A percentile compares a stretch with the other conserved stretches of the same genome.
These are phyloP conservation scores for Ramularia endophylla DNA, from an alignment of 2,329 filamentous ascomycete genomes.

Conservation along the genomic window DNA sequence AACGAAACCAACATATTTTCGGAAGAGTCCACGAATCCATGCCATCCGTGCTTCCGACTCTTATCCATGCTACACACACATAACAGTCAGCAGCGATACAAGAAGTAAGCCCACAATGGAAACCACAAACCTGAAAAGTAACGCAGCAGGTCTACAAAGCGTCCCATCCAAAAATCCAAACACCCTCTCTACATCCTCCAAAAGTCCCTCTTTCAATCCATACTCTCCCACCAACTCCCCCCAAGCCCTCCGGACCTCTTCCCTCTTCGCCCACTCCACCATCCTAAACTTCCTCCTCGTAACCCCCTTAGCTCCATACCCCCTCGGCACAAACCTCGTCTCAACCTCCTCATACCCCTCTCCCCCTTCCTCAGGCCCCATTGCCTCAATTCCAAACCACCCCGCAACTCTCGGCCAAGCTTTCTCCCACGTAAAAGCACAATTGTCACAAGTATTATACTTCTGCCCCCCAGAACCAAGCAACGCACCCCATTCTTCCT, in stretches of 20 bases:
- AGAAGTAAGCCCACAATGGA: too few species aligned
- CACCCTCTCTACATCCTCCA: slow-evolving; percentile 40
- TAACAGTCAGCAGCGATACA: not conserved
- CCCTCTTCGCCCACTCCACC: slow-evolving; percentile 41
- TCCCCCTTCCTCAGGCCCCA: slow-evolving; percentile 22
- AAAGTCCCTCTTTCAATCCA: slow-evolving; percentile 28
- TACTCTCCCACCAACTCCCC: slow-evolving; percentile 37
- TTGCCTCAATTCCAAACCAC: slow-evolving; percentile 38
- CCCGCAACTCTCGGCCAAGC: slow-evolving; percentile 44
- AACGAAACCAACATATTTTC: slow-evolving; percentile 40
- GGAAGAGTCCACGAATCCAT: slow-evolving; percentile 42
- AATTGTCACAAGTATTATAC: slow-evolving; percentile 47
- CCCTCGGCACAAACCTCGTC: slow-evolving; percentile 22
- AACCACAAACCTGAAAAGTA: slow-evolving; percentile 14
- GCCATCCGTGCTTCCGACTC: slow-evolving; percentile 41
- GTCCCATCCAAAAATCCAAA: slow-evolving; percentile 44
- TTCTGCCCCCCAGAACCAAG: slow-evolving; percentile 37
- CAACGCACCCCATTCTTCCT: slow-evolving; percentile 47
- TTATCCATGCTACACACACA: slow-evolving; percentile 43
- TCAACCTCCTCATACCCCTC: slow-evolving; percentile 21
- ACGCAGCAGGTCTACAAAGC: slow-evolving; percentile 29
- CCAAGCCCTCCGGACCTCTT: slow-evolving; percentile 44
- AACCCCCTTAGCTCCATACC: slow-evolving; percentile 25
- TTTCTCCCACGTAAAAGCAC: slow-evolving; percentile 44
- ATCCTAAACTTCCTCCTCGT: slow-evolving; percentile 23